A percentile compares a stretch with the other conserved stretches of the same genome.
Conservation (phyloP, 257 asterid genomes). For the Pogostemon cablin region DNA sequence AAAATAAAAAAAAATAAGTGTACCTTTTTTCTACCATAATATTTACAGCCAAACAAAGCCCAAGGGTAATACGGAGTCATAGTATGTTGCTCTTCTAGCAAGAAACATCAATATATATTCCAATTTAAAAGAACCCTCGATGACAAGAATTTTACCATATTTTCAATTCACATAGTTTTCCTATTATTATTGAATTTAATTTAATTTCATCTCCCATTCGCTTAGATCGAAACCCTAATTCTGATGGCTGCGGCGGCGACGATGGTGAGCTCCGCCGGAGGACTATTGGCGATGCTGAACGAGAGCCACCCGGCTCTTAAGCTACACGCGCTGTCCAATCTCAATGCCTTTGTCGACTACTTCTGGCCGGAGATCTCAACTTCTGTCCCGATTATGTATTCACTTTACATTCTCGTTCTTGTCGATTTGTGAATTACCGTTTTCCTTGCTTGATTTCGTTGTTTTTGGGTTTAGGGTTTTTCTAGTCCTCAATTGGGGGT, state of each 20-base stretch:
- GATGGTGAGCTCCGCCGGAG: slow-evolving; percentile 91
- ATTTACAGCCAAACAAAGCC: too few relatives aligned
- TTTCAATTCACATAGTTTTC: not conserved
- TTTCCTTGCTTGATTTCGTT: not conserved
- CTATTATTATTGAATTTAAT: not conserved
- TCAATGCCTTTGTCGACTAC: slow-evolving; percentile 73
- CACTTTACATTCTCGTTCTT: not conserved
- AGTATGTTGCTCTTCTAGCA: slow-evolving; percentile 15
- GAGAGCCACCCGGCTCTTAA: slow-evolving; percentile 77
- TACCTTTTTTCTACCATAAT: too few relatives aligned
- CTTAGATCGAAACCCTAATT: slow-evolving; percentile 37
- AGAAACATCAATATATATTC: not conserved
- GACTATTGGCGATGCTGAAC: slow-evolving; percentile 88
- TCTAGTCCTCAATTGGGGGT: slow-evolving; percentile 10
- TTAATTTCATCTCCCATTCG: slow-evolving; percentile 4
- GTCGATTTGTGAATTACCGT: not conserved
- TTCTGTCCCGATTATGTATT: slow-evolving; percentile 75
- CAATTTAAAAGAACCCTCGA: not conserved
- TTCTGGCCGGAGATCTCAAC: slow-evolving; percentile 98
- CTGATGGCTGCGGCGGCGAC: slow-evolving; percentile 65
- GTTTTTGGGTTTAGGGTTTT: not conserved
- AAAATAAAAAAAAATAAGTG: too few relatives aligned
- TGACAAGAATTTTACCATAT: not conserved
- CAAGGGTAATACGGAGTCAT: too few relatives aligned
- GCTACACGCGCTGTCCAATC: slow-evolving; percentile 84